Evolutionary conservation across 2,329 filamentous ascomycete species (phyloP).

Genomic region (Penicillium vulpinum): DNA sequence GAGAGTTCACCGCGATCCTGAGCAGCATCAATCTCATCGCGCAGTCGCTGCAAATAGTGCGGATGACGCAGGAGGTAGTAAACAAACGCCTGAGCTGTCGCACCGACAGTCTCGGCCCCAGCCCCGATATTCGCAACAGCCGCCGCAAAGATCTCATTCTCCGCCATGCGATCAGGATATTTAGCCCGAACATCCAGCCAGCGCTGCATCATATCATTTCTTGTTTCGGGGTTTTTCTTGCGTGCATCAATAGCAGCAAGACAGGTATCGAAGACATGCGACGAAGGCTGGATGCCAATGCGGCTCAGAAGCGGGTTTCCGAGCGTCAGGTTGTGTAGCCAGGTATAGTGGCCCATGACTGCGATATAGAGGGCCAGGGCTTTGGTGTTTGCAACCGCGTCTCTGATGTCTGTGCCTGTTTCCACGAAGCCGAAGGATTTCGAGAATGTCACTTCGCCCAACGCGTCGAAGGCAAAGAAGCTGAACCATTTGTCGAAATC

Average conservation of each 20-base stretch:
- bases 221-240: conserved; percentile 32
- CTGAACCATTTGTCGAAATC: conserved; percentile 46
- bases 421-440: conserved; percentile 39
- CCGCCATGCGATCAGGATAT: conserved; percentile 36
- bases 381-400: conserved; percentile 39
- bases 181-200: conserved; percentile 37
- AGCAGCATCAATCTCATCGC: conserved; percentile 27
- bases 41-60: conserved; percentile 15
- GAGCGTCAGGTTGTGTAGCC: conserved; percentile 38
- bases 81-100: conserved; percentile 37
- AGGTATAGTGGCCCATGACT: conserved; percentile 37
- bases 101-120: conserved; percentile 41
- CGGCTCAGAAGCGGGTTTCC: conserved; percentile 41
- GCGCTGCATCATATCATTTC: conserved; percentile 40
- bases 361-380: conserved; percentile 35
- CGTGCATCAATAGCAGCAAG: conserved; percentile 33
- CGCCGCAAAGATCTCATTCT: conserved; percentile 37
- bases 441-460: conserved; percentile 6
- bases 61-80: conserved; percentile 38
- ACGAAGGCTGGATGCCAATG: conserved; percentile 36
- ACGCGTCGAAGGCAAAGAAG: conserved; percentile 28
- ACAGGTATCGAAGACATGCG: conserved; percentile 43
- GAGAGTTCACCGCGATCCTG: conserved; percentile 23
- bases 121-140: conserved; percentile 41
- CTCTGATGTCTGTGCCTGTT: conserved; percentile 35